These are phyloP conservation scores for Komagataea norvegica DNA, from an alignment of 1,139 yeast species.

Conservation along the genomic window DNA sequence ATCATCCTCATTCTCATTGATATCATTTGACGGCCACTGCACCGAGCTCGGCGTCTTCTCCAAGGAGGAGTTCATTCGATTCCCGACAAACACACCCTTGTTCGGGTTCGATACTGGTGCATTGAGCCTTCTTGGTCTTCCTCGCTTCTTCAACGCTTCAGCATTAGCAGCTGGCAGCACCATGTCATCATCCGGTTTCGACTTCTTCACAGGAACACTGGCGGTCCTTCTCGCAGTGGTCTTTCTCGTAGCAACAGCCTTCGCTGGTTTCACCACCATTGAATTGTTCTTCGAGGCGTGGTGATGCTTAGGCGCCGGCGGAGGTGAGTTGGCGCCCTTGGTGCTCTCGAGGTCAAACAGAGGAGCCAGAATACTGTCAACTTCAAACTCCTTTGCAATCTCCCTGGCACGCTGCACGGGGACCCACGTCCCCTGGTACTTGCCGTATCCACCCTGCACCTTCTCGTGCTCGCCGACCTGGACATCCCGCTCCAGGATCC, in stretches of 20 bases:
- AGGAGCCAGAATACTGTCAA: conserved; percentile 58
- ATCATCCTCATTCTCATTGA: conserved; percentile 3
- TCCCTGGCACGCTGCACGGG: conserved; percentile 60
- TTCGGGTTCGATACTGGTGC: conserved; percentile 20
- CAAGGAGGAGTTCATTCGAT: conserved; percentile 6
- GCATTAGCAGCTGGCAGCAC: too few species aligned
- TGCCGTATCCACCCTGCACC: conserved; percentile 96
- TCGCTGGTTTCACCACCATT: conserved; percentile 12
- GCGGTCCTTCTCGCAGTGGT: conserved; percentile 15
- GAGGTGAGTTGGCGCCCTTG: conserved; percentile 65
- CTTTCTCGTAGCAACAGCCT: conserved; percentile 18
- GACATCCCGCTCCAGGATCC: conserved; percentile 87
- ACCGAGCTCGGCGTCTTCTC: too few species aligned
- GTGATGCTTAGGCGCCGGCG: conserved; percentile 81
- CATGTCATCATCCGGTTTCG: too few species aligned
- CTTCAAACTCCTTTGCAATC: conserved; percentile 67
- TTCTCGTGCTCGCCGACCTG: conserved; percentile 85
- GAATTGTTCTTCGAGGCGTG: conserved; percentile 46
- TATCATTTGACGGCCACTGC: background rate
- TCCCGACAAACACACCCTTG: conserved; percentile 23
- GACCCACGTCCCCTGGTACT: conserved; percentile 98
- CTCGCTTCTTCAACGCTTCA: conserved; percentile 43
- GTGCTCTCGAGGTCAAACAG: conserved; percentile 58
- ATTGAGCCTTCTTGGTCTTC: conserved; percentile 42
- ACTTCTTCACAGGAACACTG: conserved; percentile 25